Base-by-base conservation (phyloP, 148 eudicot species). In the Oxyria digyna region DNA sequence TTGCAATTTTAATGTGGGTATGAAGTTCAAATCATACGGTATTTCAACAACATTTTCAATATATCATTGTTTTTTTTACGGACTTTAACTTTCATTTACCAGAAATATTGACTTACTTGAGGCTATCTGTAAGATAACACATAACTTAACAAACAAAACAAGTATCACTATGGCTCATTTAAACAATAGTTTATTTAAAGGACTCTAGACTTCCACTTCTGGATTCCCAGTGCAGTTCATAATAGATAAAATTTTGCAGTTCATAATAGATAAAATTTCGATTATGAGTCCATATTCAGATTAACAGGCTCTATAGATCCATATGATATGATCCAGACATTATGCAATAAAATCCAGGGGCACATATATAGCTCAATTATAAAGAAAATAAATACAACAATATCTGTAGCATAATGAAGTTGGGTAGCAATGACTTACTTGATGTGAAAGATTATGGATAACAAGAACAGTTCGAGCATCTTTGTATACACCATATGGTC, bases 401-500 rank as follows among this genome's bases (percentile, higher is more conserved):
- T 31, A n/a, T 12, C 6, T 31, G 6, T 14, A 5, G 65, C 7
- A 27, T 10, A 59, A 59, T 59, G 37, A 59, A 29, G 37, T 59
- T 59, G 65, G 65, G 18, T 18, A 32, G 33, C 32, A 31, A 24
- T 20, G 31, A 75, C 69, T 17, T 74, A 91, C 99, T 84, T 94
- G 99, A 82, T 94, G 99, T 68, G 93, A 84, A 50, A 94, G 85
- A 78, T 94, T 91, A 81, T 94, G 98, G 72, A 94, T 81, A 52
- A 88, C 87, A 69, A 91, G 80, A 71, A 91, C 74, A 74, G 88
- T 85, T 69, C 99, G 81, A 65, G 97, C 91, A 84, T 91, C 96
- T 84, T 95, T 95, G 69, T 95, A 95, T 67, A 95, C 97, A 82
- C 97, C 97, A 78, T 85, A 74, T 7, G 99, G 87, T 71, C 99